These are phyloP conservation scores for Aspergillus sp. DNA, from an alignment of 2,329 filamentous ascomycete species.

Conservation along the genomic window DNA sequence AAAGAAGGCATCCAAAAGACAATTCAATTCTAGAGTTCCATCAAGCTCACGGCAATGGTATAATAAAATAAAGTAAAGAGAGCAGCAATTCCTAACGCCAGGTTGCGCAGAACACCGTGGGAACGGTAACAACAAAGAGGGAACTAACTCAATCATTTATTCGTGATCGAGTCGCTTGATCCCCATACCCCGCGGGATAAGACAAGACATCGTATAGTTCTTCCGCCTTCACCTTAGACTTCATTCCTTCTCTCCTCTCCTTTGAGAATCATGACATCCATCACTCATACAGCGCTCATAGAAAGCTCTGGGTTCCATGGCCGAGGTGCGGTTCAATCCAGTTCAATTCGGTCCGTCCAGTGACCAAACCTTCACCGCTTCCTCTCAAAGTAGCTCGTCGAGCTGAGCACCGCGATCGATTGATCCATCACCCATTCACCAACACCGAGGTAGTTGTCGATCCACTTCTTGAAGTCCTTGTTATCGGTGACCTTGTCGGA, in stretches of 20 bases:
- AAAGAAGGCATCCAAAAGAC: neutral
- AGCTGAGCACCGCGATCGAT: conserved; percentile 85
- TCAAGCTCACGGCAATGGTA: conserved; percentile 13
- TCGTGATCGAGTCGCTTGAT: neutral
- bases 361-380: conserved; percentile 51
- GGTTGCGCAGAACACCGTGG: conserved; percentile 2
- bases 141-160: conserved; percentile 18
- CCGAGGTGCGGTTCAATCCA: no score
- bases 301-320: no score
- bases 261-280: neutral
- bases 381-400: conserved; percentile 87
- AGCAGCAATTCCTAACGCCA: conserved; percentile 23
- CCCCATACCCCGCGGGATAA: neutral
- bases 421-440: conserved; percentile 99
- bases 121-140: neutral
- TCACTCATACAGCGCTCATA: no score
- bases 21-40: neutral
- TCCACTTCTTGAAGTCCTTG: conserved; percentile 81
- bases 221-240: neutral
- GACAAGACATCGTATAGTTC: neutral
- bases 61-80: conserved; percentile 8
- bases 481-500: conserved; percentile 81
- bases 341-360: no score
- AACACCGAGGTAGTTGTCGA: conserved; percentile 88
- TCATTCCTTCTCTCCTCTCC: no score